Base-by-base conservation (phyloP, 495 filamentous ascomycete genomes). In the Cercophora sp. region DNA sequence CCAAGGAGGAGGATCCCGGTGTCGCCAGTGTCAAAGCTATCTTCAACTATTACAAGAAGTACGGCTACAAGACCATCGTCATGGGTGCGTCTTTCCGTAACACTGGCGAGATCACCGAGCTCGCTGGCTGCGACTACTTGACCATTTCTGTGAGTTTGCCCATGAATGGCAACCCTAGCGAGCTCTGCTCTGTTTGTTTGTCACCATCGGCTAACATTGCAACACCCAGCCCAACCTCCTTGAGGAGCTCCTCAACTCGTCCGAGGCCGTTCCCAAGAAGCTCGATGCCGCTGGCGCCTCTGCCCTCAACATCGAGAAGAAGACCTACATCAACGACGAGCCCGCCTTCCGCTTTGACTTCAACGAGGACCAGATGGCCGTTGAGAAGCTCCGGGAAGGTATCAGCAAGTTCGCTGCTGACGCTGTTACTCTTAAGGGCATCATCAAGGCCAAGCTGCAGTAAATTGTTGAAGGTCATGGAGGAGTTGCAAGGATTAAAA, bases 31-130 rank as follows among this genome's bases (percentile, higher is more conserved):
- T 99, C 63, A 82, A 96, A 82, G 65, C 61, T 69, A 99, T 99
- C 80, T 99, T 87, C 86, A 95, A 99, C 80, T 99, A 99, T 87
- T 99, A 99, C 85, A 99, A 99, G 89, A 99, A 96, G 81, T 86
- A 79, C 73, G 90, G 87, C 65, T 96, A 99, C 84, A 91, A 93
- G 62, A 98, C 93, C 70, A 95, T 95, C 64, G 93, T 99, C 69
- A 99, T 99, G 93, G 93, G 93, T 66, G 93, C 93, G 57, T 96
- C 91, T 11, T 99, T 99, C 88, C 81, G 93, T 63, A 96, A 87
- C 77, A 73, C 76, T 48, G 93, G 93, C 57, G 93, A 99, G 79
- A 95, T 99, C 75, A 96, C 87, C 37, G 94, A 99, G 81, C 79
- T 99, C 27, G 90, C 90, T 69, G 93, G 93, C 64, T 97, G 93